Percentiles rank a stretch among this genome's conserved stretches.
phyloP scores from a whole-genome alignment of 2,329 filamentous ascomycete genomes.

The Simplicillium aogashimaense region DNA sequence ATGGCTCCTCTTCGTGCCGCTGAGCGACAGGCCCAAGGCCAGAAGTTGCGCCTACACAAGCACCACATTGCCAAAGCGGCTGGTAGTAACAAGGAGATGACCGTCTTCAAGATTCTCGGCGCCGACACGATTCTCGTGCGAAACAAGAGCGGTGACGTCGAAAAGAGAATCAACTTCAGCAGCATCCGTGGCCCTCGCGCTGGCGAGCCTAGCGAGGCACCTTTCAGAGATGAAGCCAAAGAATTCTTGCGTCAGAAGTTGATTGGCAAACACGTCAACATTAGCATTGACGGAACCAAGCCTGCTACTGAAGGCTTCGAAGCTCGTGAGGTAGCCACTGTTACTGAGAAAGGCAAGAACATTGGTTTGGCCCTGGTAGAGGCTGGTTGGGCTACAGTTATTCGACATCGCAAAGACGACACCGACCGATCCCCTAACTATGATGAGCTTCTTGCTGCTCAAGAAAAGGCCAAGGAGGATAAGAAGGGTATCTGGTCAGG shows the following conservation, averaged over 20 bases:
- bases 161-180: slow-evolving; percentile 87
- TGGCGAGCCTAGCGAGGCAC: slow-evolving; percentile 75
- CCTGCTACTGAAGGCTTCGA: slow-evolving; percentile 85
- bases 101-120: slow-evolving; percentile 75
- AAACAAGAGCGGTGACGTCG: slow-evolving; percentile 64
- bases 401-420: slow-evolving; percentile 90
- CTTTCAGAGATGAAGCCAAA: slow-evolving; percentile 88
- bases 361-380: slow-evolving; percentile 79
- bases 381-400: slow-evolving; percentile 85
- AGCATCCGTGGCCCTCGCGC: slow-evolving; percentile 90
- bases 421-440: slow-evolving; percentile 91
- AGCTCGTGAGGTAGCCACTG: slow-evolving; percentile 86
- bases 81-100: slow-evolving; percentile 63
- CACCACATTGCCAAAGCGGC: slow-evolving; percentile 64
- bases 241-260: slow-evolving; percentile 89
- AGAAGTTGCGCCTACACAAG: slow-evolving; percentile 71
- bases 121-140: slow-evolving; percentile 84
- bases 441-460: slow-evolving; percentile 73
- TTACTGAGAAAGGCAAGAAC: slow-evolving; percentile 78
- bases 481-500: slow-evolving; percentile 92
- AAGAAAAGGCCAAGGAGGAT: slow-evolving; percentile 74
- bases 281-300: slow-evolving; percentile 83
- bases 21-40: slow-evolving; percentile 74
- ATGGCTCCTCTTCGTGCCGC: slow-evolving; percentile 81
- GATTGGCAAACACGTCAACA: slow-evolving; percentile 90